Base-by-base conservation (phyloP, 345 rosid species). In the Eucalyptus brandiana region DNA sequence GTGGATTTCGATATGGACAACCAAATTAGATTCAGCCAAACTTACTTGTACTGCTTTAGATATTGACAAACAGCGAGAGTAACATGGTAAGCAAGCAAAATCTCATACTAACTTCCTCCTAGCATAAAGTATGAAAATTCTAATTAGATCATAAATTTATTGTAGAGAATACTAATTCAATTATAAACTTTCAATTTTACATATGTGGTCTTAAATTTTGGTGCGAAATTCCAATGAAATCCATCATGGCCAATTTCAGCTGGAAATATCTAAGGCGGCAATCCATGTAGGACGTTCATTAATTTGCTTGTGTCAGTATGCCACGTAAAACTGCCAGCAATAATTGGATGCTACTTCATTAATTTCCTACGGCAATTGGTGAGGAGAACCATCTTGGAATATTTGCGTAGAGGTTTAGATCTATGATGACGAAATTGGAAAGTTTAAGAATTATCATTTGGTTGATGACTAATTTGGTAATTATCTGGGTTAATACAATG, bases 241-340 rank as follows among this genome's bases (percentile, higher is more conserved):
- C 56, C 1, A 6, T 51, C 7, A 1, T 54, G 3, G 28, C 13
- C 12, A 56, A 56, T 56, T 56, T 23, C 30, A 56, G 3, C 1
- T 0, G 1, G 28, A 24, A 56, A 5, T 56, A 56, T 3, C 30
- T 56, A 23, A 23, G 30, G 30, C 0, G 1, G 6, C 30, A 1
- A 56, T 56, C 30, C 62, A 56, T 10, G 28, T 24, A 9, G 30
- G 62, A 24, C 0, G 1, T 56, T 56, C 62, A 9, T 5, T 56
- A 9, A 24, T 5, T 56, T 56, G 62, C 62, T 56, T 23, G 12
- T 54, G 58, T 32, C 0, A 17, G 12, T 9, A 5, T 69, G 42
- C 6, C 11, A 17, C 12, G 3, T 17, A 8, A 8, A 9, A 32
- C 2, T 0, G 0, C 3, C 1, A 4, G 2, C 3, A 1, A 17